These are phyloP conservation scores for Dendrobium officinale DNA, from an alignment of 106 monocot species.

Conservation along the genomic window DNA sequence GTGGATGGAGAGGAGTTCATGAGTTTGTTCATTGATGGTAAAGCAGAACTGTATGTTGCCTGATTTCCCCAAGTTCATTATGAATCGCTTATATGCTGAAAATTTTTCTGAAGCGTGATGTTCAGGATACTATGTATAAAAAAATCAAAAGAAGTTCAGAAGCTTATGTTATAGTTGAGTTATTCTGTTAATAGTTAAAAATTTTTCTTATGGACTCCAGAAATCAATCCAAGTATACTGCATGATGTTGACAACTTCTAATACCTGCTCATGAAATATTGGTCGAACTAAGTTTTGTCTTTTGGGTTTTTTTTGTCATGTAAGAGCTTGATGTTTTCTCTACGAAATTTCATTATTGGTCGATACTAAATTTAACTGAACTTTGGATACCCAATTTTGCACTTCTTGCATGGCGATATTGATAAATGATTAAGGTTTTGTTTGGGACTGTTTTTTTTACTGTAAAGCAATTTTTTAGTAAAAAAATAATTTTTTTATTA, in stretches of 20 bases:
- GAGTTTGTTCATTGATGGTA: constrained; percentile 97
- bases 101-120: background rate
- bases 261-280: background rate
- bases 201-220: background rate
- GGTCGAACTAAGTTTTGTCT: background rate
- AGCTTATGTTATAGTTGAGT: background rate
- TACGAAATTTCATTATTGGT: background rate
- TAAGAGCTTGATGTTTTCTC: background rate
- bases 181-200: background rate
- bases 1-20: constrained; percentile 99
- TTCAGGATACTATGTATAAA: background rate
- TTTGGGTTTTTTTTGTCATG: background rate
- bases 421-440: too few relatives aligned
- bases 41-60: constrained; percentile 77
- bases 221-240: background rate
- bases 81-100: background rate
- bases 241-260: background rate
- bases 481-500: too few relatives aligned
- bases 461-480: too few relatives aligned
- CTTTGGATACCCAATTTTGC: background rate
- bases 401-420: background rate
- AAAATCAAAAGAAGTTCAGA: background rate
- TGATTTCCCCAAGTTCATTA: constrained; percentile 8
- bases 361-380: background rate
- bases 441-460: too few relatives aligned